Conservation (phyloP, 176 grass and related monocot species). For the Pontederia paniculata region DNA sequence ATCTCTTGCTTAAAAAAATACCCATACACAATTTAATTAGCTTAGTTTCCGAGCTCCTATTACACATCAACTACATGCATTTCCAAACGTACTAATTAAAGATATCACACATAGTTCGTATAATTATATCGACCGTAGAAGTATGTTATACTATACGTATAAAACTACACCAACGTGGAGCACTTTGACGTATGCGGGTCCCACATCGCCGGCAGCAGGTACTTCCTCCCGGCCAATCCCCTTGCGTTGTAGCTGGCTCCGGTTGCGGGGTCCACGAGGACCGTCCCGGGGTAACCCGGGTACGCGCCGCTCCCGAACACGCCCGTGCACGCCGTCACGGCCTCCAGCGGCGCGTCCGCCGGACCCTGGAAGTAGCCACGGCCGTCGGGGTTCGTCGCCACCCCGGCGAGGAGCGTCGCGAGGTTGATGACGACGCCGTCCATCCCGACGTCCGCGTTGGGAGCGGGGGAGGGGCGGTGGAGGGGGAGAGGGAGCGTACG, state of each 20-base stretch:
- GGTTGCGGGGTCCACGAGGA: background rate
- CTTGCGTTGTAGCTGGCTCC: constrained; percentile 1
- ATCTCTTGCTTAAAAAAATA: too few species aligned
- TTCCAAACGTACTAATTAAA: too few species aligned
- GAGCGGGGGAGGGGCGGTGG: background rate
- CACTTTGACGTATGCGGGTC: background rate
- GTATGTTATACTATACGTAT: too few species aligned
- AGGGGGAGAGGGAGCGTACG: background rate
- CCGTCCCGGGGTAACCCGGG: background rate
- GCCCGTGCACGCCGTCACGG: constrained; percentile 5
- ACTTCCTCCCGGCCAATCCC: constrained; percentile 1
- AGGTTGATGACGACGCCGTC: constrained; percentile 50
- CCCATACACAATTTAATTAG: too few species aligned
- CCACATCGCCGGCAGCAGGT: constrained; percentile 5
- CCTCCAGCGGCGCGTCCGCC: constrained; percentile 3
- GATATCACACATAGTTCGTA: too few species aligned
- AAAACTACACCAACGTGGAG: background rate
- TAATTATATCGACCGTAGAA: too few species aligned
- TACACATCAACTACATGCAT: too few species aligned
- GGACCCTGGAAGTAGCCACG: constrained; percentile 48
- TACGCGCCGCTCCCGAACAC: constrained; percentile 10
- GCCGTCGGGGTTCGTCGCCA: constrained; percentile 40
- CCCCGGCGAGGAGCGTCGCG: constrained; percentile 40
- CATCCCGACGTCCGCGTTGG: constrained; percentile 41
- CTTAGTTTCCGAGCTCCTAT: too few species aligned